Evolutionary conservation across 306 rosid genomes (phyloP), one percentile per base, ranked within the genome.

Genomic region (Fagus crenata): DNA sequence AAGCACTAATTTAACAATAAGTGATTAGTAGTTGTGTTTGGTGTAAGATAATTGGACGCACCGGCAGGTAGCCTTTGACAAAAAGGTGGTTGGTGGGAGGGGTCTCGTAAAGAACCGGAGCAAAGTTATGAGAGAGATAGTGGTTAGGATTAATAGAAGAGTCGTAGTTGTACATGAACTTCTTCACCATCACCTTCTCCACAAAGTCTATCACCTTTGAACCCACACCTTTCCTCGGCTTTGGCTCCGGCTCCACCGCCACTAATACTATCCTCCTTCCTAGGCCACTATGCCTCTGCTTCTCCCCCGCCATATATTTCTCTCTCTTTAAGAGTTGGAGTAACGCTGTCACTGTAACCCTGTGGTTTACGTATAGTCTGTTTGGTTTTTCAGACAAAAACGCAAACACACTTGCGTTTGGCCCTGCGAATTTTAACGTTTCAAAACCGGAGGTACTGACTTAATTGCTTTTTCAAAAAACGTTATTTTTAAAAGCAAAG

Each of bases 171-270:
- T 88, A 81, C 84, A 89, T 81, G 4, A 84, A 72, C 96, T 87
- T 92, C 96, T 87, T 92, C 12, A 95, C 97, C 1, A 89, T 51
- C 36, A 95, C 49, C 78, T 87, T 92, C 87, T 95, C 99, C 6
- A 95, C 54, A 71, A 80, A 80, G 77, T 95, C 97, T 3, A 89
- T 33, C 4, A 76, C 74, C 76, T 89, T 90, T 4, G 96, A 89
- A 28, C 82, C 39, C 5, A 92, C 56, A 1, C 97, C 93, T 3
- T 90, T 90, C 46, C 60, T 80, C 6, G 97, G 98, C 81, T 85
- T 92, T 0, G 97, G 97, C 31, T 85, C 89, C 54, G 97, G 97
- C 31, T 85, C 89, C 54, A 87, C 90, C 42, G 77, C 79, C 84
- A 87, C 92, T 6, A 88, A 8, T 28, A 65, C 80, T 0, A 71